A percentile compares a stretch with the other conserved stretches of the same genome.
Conservation (phyloP, 2,329 filamentous ascomycete species). For the Fusarium sp. region DNA sequence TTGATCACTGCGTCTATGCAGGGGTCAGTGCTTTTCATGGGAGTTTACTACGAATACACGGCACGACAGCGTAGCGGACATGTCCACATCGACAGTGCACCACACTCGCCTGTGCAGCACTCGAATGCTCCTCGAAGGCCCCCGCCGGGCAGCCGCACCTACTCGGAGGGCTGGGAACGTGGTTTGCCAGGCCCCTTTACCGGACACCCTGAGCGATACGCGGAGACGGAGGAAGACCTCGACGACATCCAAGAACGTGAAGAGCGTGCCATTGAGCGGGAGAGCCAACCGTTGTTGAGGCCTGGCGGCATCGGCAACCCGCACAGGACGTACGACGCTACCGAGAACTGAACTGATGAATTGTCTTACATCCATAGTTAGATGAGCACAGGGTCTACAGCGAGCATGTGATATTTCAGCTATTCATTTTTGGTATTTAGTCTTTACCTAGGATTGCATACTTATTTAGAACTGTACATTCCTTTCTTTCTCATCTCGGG, state of each 20-base stretch:
- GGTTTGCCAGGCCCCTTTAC: conserved; percentile 63
- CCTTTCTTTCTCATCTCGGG: conserved; percentile 3
- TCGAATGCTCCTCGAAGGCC: conserved; percentile 49
- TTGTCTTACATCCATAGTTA: neutral
- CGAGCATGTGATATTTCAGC: conserved; percentile 40
- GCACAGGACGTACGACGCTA: conserved; percentile 54
- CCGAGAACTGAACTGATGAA: conserved; percentile 29
- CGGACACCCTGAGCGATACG: conserved; percentile 63
- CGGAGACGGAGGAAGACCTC: conserved; percentile 62
- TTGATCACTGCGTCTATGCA: conserved; percentile 88
- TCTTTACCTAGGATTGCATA: conserved; percentile 27
- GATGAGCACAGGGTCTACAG: conserved; percentile 19
- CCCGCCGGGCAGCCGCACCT: conserved; percentile 54
- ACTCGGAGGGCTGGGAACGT: conserved; percentile 63
- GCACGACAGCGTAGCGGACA: conserved; percentile 50
- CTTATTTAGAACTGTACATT: conserved; percentile 32
- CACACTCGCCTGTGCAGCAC: conserved; percentile 46
- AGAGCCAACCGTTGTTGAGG: conserved; percentile 62
- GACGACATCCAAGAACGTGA: conserved; percentile 63
- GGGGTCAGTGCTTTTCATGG: conserved; percentile 82
- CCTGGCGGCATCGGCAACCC: conserved; percentile 63
- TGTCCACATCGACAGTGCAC: conserved; percentile 39
- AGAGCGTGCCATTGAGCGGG: conserved; percentile 61
- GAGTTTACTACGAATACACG: conserved; percentile 76
- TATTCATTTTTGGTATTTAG: conserved; percentile 26